phyloP scores from a whole-genome alignment of 2,329 filamentous ascomycete genomes.

The Cladobotryum mycophilum region DNA sequence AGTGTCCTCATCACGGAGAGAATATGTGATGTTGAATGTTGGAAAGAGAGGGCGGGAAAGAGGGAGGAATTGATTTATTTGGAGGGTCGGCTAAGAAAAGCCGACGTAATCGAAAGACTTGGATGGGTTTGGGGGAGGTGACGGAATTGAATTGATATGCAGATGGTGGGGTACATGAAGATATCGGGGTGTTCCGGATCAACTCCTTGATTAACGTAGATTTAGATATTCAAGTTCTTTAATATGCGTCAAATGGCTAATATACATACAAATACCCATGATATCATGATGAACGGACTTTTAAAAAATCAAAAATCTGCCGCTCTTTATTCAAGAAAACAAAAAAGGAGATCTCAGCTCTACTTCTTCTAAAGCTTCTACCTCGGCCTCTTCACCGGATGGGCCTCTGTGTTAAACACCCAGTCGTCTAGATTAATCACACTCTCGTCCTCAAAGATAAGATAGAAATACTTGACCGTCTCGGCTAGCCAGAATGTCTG shows the following conservation, averaged over 20 bases:
- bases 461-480: slow-evolving; percentile 72
- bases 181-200: slow-evolving; percentile 11
- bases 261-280: too few species aligned
- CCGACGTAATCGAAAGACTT: slow-evolving; percentile 1
- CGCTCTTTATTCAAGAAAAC: too few species aligned
- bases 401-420: slow-evolving; percentile 56
- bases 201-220: too few species aligned
- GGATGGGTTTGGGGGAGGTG: slow-evolving; percentile 20
- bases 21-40: too few species aligned
- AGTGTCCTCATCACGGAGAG: slow-evolving; percentile 39
- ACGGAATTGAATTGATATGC: slow-evolving; percentile 14
- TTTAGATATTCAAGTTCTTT: too few species aligned
- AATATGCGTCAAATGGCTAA: too few species aligned
- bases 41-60: too few species aligned
- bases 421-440: slow-evolving; percentile 63
- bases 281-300: too few species aligned
- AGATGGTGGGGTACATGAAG: not conserved
- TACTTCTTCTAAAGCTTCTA: too few species aligned
- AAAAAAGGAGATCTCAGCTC: too few species aligned
- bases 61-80: not conserved
- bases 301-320: too few species aligned
- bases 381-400: slow-evolving; percentile 37
- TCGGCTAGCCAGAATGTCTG: slow-evolving; percentile 67
- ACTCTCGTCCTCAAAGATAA: slow-evolving; percentile 61
- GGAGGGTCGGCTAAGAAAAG: not conserved